Evolutionary conservation across 306 rosid species (phyloP), one percentile per base, ranked within the genome.

Genomic region (Citrullus colocynthis): DNA sequence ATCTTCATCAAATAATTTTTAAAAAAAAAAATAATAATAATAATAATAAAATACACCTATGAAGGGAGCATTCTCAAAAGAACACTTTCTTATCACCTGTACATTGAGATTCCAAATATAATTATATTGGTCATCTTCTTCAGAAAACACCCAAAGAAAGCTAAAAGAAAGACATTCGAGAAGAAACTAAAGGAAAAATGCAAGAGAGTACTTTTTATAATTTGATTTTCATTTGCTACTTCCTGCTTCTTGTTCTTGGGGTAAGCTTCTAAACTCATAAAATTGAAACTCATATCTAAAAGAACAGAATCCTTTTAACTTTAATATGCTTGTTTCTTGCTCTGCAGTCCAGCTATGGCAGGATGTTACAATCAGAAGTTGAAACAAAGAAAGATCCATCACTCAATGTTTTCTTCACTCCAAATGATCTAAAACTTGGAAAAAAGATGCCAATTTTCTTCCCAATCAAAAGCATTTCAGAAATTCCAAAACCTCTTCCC

Each of bases 391-490:
- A 28, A 81, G 86, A 84, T 14, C 88, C 87, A 34, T 83, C 84
- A 73, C 74, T 86, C 61, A 49, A 85, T 64, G 89, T 89, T 65
- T 90, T 87, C 83, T 92, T 92, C 92, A 85, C 75, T 11, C 87
- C 88, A 67, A 71, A 34, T 20, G 91, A 92, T 84, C 71, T 92
- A 21, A 41, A 65, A 20, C 74, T 80, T 21, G 90, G 94, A 41
- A 87, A 90, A 75, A 78, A 49, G 56, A 85, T 89, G 88, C 87
- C 88, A 0, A 81, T 90, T 10, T 85, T 88, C 81, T 90, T 90
- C 77, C 78, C 87, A 6, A 73, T 66, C 54, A 85, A 72, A 49
- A 74, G 80, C 74, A 78, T 75, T 48, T 88, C 96, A 76, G 32
- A 69, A 10, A 81, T 89, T 52, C 93, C 94, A 10, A 87, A 81